A percentile compares a stretch with the other conserved stretches of the same genome.
Evolutionary conservation across 192 early-diverging fungal genomes (phyloP).

Genomic region (Backusella macrospora): DNA sequence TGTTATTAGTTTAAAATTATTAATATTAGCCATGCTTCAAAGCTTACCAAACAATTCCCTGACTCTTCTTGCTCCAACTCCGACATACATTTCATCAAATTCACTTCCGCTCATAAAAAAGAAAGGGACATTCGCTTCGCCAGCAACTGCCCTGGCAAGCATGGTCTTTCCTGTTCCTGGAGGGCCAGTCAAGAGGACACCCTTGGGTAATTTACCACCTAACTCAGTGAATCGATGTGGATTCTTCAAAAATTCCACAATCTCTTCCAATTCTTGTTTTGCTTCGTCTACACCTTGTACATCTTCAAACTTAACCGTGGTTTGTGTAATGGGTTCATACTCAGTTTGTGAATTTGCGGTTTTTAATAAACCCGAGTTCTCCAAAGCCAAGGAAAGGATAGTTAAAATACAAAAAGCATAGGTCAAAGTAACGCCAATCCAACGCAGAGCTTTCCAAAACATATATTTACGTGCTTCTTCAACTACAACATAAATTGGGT

Average conservation of each 20-base stretch:
- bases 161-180: conserved; percentile 99
- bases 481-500: conserved; percentile 64
- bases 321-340: conserved; percentile 59
- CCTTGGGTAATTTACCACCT: conserved; percentile 95
- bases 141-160: conserved; percentile 94
- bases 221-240: conserved; percentile 90
- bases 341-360: conserved; percentile 59
- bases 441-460: conserved; percentile 60
- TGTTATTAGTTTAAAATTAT: background rate
- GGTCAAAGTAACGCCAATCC: conserved; percentile 62
- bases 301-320: conserved; percentile 84
- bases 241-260: conserved; percentile 94
- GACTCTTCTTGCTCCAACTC: conserved; percentile 89
- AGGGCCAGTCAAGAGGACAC: conserved; percentile 84
- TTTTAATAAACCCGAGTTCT: conserved; percentile 72
- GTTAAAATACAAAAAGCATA: conserved; percentile 76
- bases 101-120: conserved; percentile 99
- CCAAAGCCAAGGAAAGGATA: conserved; percentile 65
- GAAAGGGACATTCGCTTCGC: conserved; percentile 97
- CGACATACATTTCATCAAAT: conserved; percentile 99
- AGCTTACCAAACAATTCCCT: conserved; percentile 79
- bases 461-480: conserved; percentile 62
- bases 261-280: conserved; percentile 94
- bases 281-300: conserved; percentile 98
- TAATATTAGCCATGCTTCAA: background rate